Base-by-base conservation (phyloP, 345 rosid genomes). In the Murraya koenigii region DNA sequence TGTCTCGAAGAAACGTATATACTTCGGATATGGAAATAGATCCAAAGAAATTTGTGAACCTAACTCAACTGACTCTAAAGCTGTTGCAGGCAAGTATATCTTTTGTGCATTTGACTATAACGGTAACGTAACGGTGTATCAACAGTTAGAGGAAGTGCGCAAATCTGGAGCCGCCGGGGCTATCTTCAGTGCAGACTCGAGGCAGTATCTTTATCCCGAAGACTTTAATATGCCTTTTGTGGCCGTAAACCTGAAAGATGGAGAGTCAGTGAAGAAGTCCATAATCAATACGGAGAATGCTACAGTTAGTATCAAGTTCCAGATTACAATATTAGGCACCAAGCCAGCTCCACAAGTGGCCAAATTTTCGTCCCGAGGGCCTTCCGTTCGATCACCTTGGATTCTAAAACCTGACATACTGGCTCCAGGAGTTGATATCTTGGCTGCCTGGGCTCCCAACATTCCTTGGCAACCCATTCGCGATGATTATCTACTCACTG, bases 301-400 rank as follows among this genome's bases (percentile, higher is more conserved):
- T 0, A 78, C 55, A 0, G 83, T 83, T 13, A 83, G 77, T 28
- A 66, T 88, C 13, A 41, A 77, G 38, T 83, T 85, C 66, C 80
- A 81, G 69, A 59, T 55, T 55, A 90, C 90, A 9, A 6, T 72
- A 17, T n/a, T 77, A 6, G 83, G 87, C 8, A 75, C 72, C 14
- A 80, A 81, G 72, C 86, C 91, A 68, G 84, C 85, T 47, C 90
- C 89, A 14, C 75, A 74, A 66, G 89, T 88, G 22, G 86, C 83
- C 26, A 20, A 66, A 32, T 88, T 85, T 76, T 85, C 85, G 0
- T 80, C 89, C 3, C 74, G 83, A 75, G 91, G 89, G 35, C 91
- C 88, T 1, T 84, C 80, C 30, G 35, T 3, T 4, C 76, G 70
- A 72, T 84, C 88, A 28, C 89, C 89, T 4, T 82, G 88, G 82